Base-by-base conservation (phyloP, 1,284 basidiomycete genomes). In the Microbotryum saponariae region DNA sequence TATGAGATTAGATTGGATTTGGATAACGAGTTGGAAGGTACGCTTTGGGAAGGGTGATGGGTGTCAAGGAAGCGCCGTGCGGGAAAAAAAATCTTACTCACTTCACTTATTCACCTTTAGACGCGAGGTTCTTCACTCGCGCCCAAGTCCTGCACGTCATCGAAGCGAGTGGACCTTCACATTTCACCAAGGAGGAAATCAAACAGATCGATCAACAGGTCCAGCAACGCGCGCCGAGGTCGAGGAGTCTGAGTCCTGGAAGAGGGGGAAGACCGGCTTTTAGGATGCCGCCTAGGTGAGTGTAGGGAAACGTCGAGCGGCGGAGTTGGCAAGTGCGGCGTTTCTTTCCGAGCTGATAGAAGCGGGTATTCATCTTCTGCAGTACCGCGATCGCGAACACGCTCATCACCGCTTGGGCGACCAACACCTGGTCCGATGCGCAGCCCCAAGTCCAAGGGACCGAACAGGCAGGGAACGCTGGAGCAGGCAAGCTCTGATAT, bases 1-100 rank as follows among this genome's bases (percentile, higher is more conserved):
- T 80, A 88, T 54, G 81, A 82, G 3, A 86, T 97, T 68, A 83
- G 91, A 14, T 79, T 83, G 14, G 93, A 97, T 76, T 81, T 98
- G 18, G 94, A 97, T 74, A 94, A 96, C 71, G 94, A 98, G 78
- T 82, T 98, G n/a, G 86, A 88, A 73, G 88, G 89, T 87, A 67
- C 56, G 82, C 75, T 4, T 42, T 42, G 0, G 6, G 37, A 42
- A 9, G 37, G 37, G 6, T 12, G 37, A 16, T 25, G 25, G 5
- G 14, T 14, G 14, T 42, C 31, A 31, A 7, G 9, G 31, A 31
- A 8, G 31, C 31, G 9, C 31, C 6, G 31, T 31, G 31, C 31
- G 31, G 10, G 2, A 31, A 2, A 10, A 10, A 8, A 9, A 25
- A 25, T 25, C 25, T 2, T 25, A 25, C 44, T 8, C 5, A 12